Evolutionary conservation across 768 basidiomycete genomes (phyloP), one percentile per base, ranked within the genome.

Genomic region (Boletus vinaceobasis): DNA sequence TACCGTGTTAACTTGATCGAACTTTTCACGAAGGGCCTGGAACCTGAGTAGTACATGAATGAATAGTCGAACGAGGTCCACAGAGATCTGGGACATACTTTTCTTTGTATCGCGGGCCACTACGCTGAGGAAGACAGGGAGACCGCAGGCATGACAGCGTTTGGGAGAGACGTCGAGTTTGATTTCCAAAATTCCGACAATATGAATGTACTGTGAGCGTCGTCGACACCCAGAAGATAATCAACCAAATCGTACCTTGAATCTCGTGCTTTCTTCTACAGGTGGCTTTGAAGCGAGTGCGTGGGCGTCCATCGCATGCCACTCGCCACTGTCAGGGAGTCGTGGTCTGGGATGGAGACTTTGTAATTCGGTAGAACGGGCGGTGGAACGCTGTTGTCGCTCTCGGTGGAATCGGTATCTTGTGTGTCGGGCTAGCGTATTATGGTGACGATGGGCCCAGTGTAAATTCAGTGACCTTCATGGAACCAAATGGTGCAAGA

Each of bases 1-100:
- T 56, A 73, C 70, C 38, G 61, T 45, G n/a, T 27, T 71, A 50
- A 71, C 70, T 42, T 68, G 67, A 43, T 73, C 70, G 36, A 63
- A 71, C 44, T 62, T 69, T 64, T 72, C 71, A 17, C 68, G 66
- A 5, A 71, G 60, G 5, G 50, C 26, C 21, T 73, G 70, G 35
- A 68, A 71, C 50, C 70, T 71, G 21, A 3, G 21, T 32, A 11
- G 8, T 7, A 11, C 33, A 21, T 56, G 49, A 55, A 48, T 13
- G 7, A 7, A 14, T 13, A 38, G 26, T 33, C 2, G 2, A 39
- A 40, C 8, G 1, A 4, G 10, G 27, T 23, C 26, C 11, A 47
- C 9, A 17, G 5, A 7, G 14, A 43, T 32, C 26, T 3, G 2
- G 14, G 17, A 49, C 66, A 8, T 39, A 72, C 69, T 71, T 71